Percentiles rank a stretch among this genome's conserved stretches.
Evolutionary conservation across 192 early-diverging fungal genomes (phyloP).

Genomic region (Thamnidium elegans): DNA sequence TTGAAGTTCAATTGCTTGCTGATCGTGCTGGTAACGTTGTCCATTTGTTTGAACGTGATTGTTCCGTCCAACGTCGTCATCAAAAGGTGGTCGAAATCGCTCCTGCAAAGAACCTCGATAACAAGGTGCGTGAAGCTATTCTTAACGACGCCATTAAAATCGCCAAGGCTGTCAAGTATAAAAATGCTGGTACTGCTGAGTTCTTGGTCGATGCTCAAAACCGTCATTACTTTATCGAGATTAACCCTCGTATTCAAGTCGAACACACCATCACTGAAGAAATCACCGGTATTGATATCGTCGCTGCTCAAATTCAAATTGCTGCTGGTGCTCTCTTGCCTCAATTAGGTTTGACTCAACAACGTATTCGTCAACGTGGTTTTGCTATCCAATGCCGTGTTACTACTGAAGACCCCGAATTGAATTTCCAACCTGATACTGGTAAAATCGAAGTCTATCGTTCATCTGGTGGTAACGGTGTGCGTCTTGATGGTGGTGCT

Average conservation of each 20-base stretch:
- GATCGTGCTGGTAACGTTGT: constrained; percentile 84
- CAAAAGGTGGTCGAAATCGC: constrained; percentile 97
- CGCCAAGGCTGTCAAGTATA: constrained; percentile 83
- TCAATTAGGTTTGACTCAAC: constrained; percentile 78
- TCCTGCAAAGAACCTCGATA: constrained; percentile 73
- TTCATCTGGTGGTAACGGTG: constrained; percentile 83
- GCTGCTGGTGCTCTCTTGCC: constrained; percentile 82
- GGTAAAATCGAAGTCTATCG: constrained; percentile 95
- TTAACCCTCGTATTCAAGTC: constrained; percentile 97
- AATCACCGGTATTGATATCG: constrained; percentile 93
- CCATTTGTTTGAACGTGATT: constrained; percentile 94
- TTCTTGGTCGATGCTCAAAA: constrained; percentile 89
- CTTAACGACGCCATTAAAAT: constrained; percentile 89
- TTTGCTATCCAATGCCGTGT: constrained; percentile 96
- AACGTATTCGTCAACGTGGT: constrained; percentile 74
- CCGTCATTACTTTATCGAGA: constrained; percentile 96
- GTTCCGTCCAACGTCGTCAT: constrained; percentile 95
- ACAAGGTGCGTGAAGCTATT: constrained; percentile 69
- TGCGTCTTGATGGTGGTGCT: constrained; percentile 85
- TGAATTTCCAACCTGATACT: constrained; percentile 93
- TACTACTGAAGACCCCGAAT: constrained; percentile 92
- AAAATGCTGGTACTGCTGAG: constrained; percentile 96
- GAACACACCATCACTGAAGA: constrained; percentile 98
- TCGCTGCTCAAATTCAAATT: constrained; percentile 92
- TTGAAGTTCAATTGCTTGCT: constrained; percentile 95